A percentile compares a stretch with the other conserved stretches of the same genome.
Conservation (phyloP, 2,329 filamentous ascomycete species). For the Cladophialophora exuberans region DNA sequence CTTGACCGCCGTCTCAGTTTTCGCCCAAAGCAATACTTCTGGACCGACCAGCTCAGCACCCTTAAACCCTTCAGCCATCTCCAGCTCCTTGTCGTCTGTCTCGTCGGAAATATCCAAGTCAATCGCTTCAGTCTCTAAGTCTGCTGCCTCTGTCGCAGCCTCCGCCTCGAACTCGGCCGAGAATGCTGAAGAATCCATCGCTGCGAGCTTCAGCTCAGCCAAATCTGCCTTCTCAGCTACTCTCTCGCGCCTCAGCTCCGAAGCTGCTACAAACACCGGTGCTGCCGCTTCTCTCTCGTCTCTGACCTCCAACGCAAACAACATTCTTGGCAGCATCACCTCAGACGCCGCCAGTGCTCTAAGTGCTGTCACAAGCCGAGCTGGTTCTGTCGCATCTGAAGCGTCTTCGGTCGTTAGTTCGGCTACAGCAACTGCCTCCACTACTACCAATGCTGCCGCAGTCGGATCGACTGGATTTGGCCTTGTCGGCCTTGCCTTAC, state of each 20-base stretch:
- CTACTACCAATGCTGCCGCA: conserved; percentile 21
- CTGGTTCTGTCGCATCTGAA: conserved; percentile 11
- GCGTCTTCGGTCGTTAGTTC: conserved; percentile 18
- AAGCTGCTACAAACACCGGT: conserved; percentile 18
- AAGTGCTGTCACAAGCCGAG: conserved; percentile 20
- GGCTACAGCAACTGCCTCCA: not conserved
- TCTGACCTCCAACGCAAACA: conserved; percentile 19
- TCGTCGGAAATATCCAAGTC: conserved; percentile 1
- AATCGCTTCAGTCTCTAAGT: conserved; percentile 8
- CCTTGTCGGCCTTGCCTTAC: conserved; percentile 21
- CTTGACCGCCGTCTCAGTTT: conserved; percentile 20
- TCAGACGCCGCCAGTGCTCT: conserved; percentile 17
- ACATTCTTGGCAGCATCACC: conserved; percentile 18
- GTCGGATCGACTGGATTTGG: conserved; percentile 23
- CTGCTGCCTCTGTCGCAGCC: conserved; percentile 8
- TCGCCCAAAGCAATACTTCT: conserved; percentile 9
- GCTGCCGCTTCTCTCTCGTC: conserved; percentile 21
- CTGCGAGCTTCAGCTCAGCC: conserved; percentile 18
- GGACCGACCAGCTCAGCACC: not conserved
- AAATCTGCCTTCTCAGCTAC: conserved; percentile 19
- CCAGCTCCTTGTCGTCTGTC: conserved; percentile 16
- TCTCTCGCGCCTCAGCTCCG: conserved; percentile 23
- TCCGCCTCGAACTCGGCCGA: conserved; percentile 11
- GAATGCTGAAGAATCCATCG: conserved; percentile 15
- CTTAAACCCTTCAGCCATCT: not conserved